Evolutionary conservation across 2,329 filamentous ascomycete genomes (phyloP).

Genomic region (Fusarium musae): DNA sequence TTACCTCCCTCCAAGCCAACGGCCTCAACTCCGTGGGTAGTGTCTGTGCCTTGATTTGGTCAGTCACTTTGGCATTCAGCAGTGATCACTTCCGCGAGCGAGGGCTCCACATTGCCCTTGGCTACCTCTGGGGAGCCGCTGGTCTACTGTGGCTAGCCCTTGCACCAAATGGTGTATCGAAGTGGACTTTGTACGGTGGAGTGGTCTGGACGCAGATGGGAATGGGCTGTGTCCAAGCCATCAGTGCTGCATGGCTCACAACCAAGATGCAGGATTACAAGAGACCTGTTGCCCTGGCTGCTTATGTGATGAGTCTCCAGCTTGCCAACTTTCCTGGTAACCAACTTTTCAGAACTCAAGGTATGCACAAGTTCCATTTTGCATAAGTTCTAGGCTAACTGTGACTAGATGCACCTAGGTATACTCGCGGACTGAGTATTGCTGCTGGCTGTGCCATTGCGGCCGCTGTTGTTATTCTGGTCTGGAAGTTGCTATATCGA

Average conservation of each 20-base stretch:
- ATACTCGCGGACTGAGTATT: slow-evolving; percentile 40
- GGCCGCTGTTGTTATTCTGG: slow-evolving; percentile 40
- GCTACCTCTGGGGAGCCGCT: slow-evolving; percentile 42
- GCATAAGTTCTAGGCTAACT: not conserved
- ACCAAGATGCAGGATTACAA: slow-evolving; percentile 46
- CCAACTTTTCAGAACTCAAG: slow-evolving; percentile 44
- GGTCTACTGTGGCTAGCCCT: slow-evolving; percentile 45
- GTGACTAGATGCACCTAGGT: slow-evolving; percentile 41
- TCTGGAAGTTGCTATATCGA: slow-evolving; percentile 47
- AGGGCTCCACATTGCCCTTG: slow-evolving; percentile 44
- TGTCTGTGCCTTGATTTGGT: slow-evolving; percentile 43
- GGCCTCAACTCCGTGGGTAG: slow-evolving; percentile 46
- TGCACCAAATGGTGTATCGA: slow-evolving; percentile 36
- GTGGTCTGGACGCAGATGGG: slow-evolving; percentile 49
- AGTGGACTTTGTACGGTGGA: slow-evolving; percentile 45
- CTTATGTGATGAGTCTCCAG: slow-evolving; percentile 48
- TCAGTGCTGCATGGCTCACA: slow-evolving; percentile 47
- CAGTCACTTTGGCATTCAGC: slow-evolving; percentile 41
- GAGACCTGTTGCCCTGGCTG: slow-evolving; percentile 44
- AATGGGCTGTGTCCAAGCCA: slow-evolving; percentile 47
- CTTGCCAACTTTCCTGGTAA: slow-evolving; percentile 47
- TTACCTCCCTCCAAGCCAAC: slow-evolving; percentile 44
- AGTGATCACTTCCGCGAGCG: slow-evolving; percentile 46
- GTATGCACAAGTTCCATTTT: not conserved
- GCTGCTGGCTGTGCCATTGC: slow-evolving; percentile 43